Base-by-base conservation (phyloP, 202 grass and related monocot genomes). In the Zoysia matrella region DNA sequence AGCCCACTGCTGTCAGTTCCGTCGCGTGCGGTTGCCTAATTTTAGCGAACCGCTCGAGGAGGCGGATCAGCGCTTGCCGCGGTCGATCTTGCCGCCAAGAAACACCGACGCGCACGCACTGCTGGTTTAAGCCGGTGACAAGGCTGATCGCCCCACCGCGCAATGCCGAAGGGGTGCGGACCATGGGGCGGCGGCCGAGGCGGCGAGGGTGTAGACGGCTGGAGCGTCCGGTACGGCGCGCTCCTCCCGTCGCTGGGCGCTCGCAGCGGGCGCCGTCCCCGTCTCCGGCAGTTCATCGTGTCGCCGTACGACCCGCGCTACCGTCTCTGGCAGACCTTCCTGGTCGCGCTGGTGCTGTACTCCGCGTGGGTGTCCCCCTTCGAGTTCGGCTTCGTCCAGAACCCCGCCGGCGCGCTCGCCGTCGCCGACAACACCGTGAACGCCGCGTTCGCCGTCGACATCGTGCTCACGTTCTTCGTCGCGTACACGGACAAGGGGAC, bases 381-480 rank as follows among this genome's bases (percentile, higher is more conserved):
- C 52, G 95, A 98, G 75, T 88, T 98, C 54, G 88, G 86, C 1
- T 98, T 98, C 86, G 46, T 93, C 44, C 55, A 4, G 7, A 36
- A 55, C 2, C 30, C 84, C 0, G 2, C 4, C 15, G 84, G 90
- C 6, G n/a, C 10, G 49, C 82, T 95, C 11, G 79, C 88, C 47
- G 45, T 78, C 67, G 76, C 60, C 0, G 95, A 95, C 75, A 88
- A 95, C 79, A 56, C 61, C 64, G 92, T 94, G 11, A 86, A 98
- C 56, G 73, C 43, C 14, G 88, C 89, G 46, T 98, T 98, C 82
- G 89, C 90, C 16, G 64, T 83, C 0, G 95, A 98, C 63, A 95
- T 98, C 76, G 63, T 74, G 7, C 85, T 98, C 63, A 93, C 90
- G 40, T 98, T 93, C 85, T 98, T 95, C 82, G 79, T 98, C 8